A percentile compares a stretch with the other conserved stretches of the same genome.
Conservation (phyloP, 768 basidiomycete species). For the Pleurotus platypus region DNA sequence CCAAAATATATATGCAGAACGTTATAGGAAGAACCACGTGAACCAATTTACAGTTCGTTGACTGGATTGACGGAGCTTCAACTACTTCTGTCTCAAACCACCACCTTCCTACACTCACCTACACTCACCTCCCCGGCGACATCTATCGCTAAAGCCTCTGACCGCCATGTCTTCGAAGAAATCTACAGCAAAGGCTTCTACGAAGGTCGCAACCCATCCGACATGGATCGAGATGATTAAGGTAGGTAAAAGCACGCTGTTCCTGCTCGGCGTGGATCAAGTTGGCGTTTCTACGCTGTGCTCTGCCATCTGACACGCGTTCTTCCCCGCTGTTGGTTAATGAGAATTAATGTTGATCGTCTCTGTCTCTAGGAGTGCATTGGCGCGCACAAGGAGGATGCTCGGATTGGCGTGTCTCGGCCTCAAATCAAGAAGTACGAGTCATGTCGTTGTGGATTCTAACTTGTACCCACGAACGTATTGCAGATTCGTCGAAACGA, state of each 20-base stretch:
- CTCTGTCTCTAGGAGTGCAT: constrained; percentile 71
- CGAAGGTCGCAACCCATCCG: constrained; percentile 47
- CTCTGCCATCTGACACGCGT: constrained; percentile 10
- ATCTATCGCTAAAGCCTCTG: not conserved
- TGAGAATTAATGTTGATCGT: constrained; percentile 5
- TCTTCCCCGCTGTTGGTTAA: not conserved
- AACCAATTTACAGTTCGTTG: constrained; percentile 5
- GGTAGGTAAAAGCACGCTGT: constrained; percentile 33
- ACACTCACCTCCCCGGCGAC: not conserved
- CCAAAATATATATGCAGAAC: no score
- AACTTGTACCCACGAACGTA: not conserved
- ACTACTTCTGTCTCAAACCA: constrained; percentile 40
- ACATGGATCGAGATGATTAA: constrained; percentile 80
- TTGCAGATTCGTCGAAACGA: constrained; percentile 74
- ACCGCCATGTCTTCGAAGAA: constrained; percentile 31
- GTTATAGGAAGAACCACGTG: constrained; percentile 1
- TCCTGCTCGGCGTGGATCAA: not conserved
- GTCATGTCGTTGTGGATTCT: constrained; percentile 15
- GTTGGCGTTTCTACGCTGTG: not conserved
- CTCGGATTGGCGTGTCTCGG: constrained; percentile 82
- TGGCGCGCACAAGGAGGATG: constrained; percentile 64
- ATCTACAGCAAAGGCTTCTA: constrained; percentile 22
- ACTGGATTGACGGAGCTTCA: constrained; percentile 28
- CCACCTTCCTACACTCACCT: constrained; percentile 31
- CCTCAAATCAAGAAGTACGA: constrained; percentile 89